A percentile compares a stretch with the other conserved stretches of the same genome.
Evolutionary conservation across 176 grass and related monocot species (phyloP).

Genomic region (Eragrostis curvula): DNA sequence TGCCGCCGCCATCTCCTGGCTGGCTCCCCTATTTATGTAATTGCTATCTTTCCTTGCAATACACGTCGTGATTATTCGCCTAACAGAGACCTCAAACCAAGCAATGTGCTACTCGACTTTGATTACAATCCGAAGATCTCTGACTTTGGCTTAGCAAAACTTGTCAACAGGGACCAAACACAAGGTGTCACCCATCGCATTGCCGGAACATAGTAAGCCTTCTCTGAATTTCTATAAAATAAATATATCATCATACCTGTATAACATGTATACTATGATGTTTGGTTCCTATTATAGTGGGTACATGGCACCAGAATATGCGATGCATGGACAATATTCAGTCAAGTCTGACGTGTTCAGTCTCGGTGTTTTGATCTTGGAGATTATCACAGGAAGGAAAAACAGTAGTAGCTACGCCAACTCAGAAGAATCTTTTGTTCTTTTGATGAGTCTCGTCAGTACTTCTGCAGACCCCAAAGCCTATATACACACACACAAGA

Average conservation of each 20-base stretch:
- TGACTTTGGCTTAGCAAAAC: conserved; percentile 63
- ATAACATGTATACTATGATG: neutral
- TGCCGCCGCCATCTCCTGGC: no score
- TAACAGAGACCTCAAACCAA: conserved; percentile 47
- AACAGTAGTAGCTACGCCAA: conserved; percentile 29
- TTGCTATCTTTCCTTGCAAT: no score
- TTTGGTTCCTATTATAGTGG: conserved; percentile 21
- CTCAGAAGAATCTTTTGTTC: conserved; percentile 30
- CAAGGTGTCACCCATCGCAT: conserved; percentile 51
- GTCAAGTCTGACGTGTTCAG: conserved; percentile 62
- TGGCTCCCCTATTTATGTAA: no score
- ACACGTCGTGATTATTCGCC: no score
- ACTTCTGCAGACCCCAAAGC: neutral
- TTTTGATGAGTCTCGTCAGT: conserved; percentile 57
- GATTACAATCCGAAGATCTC: conserved; percentile 67
- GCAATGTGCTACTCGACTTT: conserved; percentile 41
- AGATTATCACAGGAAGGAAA: conserved; percentile 62
- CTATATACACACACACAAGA: neutral
- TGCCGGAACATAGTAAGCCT: conserved; percentile 72
- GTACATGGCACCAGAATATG: conserved; percentile 58
- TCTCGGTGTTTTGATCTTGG: conserved; percentile 57
- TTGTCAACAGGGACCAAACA: conserved; percentile 50
- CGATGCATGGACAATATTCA: conserved; percentile 62
- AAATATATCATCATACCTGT: neutral
- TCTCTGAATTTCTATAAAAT: neutral